These are phyloP conservation scores for Dactylellina leptospora DNA, from an alignment of 2,329 filamentous ascomycete genomes.

Conservation along the genomic window DNA sequence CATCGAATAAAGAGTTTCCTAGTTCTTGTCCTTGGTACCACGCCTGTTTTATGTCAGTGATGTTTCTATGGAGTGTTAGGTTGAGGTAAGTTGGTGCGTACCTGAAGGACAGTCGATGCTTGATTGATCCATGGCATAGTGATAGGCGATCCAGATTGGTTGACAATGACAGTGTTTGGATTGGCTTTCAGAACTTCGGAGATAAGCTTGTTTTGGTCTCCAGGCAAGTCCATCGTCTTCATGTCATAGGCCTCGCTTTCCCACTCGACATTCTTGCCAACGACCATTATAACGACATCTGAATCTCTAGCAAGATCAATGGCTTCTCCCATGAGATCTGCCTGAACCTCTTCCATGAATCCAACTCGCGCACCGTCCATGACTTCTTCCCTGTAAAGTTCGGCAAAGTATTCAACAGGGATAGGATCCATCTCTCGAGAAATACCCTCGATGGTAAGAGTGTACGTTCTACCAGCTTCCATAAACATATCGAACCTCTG, in stretches of 20 bases:
- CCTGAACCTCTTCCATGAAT: slow-evolving; percentile 59
- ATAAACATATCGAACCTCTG: slow-evolving; percentile 56
- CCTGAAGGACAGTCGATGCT: slow-evolving; percentile 61
- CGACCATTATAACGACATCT: slow-evolving; percentile 80
- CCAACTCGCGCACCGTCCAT: slow-evolving; percentile 58
- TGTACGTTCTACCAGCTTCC: slow-evolving; percentile 56
- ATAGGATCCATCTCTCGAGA: slow-evolving; percentile 58
- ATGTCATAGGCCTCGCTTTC: slow-evolving; percentile 62
- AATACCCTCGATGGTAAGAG: slow-evolving; percentile 57
- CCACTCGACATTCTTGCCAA: slow-evolving; percentile 71
- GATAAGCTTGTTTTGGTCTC: slow-evolving; percentile 69
- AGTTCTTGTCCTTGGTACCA: slow-evolving; percentile 91
- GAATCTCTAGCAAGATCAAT: slow-evolving; percentile 73
- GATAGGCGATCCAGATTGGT: slow-evolving; percentile 79
- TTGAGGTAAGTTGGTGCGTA: slow-evolving; percentile 53
- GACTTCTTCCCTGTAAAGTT: slow-evolving; percentile 58
- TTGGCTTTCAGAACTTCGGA: slow-evolving; percentile 72
- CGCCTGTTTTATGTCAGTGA: slow-evolving; percentile 65
- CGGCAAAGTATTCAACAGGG: slow-evolving; percentile 56
- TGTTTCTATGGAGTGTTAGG: slow-evolving; percentile 7
- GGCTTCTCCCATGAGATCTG: slow-evolving; percentile 64
- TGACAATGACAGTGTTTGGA: slow-evolving; percentile 74
- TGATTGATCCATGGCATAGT: slow-evolving; percentile 73
- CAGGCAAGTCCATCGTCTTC: slow-evolving; percentile 68
- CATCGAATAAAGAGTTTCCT: slow-evolving; percentile 80